Evolutionary conservation across 148 eudicot genomes (phyloP).

Genomic region (Nepenthes mirabilis): DNA sequence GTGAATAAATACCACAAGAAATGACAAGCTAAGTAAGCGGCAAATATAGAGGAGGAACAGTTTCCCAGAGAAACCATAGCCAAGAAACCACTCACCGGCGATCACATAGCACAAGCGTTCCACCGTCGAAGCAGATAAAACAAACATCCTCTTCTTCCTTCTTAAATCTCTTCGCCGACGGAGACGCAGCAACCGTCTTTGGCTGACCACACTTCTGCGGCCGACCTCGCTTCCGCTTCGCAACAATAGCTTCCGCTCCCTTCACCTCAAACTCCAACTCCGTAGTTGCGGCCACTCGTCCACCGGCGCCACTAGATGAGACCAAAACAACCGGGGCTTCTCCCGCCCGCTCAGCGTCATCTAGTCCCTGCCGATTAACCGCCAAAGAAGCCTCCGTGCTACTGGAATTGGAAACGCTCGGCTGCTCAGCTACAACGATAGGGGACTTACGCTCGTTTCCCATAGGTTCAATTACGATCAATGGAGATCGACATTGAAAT

Average conservation of each 20-base stretch:
- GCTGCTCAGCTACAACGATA: not conserved
- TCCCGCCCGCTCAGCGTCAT: not conserved
- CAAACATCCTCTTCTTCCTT: slow-evolving; percentile 26
- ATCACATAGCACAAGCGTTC: slow-evolving; percentile 15
- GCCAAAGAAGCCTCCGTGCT: not conserved
- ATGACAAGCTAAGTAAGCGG: not conserved
- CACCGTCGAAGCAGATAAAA: slow-evolving; percentile 27
- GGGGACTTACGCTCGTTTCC: not conserved
- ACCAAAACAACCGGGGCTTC: not conserved
- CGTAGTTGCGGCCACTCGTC: not conserved
- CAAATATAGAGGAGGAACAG: too few species aligned
- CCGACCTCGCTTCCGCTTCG: slow-evolving; percentile 9
- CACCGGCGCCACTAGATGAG: not conserved
- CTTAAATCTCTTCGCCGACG: slow-evolving; percentile 5
- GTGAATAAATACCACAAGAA: not conserved
- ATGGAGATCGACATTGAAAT: too few species aligned
- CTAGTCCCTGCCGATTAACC: not conserved
- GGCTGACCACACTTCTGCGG: slow-evolving; percentile 1
- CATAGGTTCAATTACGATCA: not conserved
- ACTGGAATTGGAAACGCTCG: not conserved
- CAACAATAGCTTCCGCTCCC: not conserved
- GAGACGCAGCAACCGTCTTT: not conserved
- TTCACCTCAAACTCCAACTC: not conserved
- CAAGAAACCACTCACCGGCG: slow-evolving; percentile 2
- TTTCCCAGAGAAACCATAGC: too few species aligned